Conservation (phyloP, 306 rosid genomes). For the Lathyrus sativus region DNA sequence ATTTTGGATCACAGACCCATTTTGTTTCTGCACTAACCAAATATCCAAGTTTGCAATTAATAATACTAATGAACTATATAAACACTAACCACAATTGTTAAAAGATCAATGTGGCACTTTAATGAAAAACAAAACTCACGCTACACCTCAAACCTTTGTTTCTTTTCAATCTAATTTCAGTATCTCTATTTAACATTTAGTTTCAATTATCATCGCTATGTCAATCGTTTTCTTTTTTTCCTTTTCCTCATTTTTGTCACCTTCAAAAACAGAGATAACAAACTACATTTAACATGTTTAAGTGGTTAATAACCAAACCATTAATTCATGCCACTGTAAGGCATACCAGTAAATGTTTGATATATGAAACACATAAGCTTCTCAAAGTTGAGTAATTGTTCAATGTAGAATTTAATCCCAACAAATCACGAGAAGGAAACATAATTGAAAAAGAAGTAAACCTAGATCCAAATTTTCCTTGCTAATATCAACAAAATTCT, state of each 20-base stretch:
- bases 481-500: slow-evolving; percentile 75
- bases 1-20: too few species aligned
- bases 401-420: background rate
- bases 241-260: slow-evolving; percentile 44
- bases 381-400: background rate
- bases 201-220: slow-evolving; percentile 17
- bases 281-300: slow-evolving; percentile 22
- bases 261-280: slow-evolving; percentile 43
- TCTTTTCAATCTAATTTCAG: too few species aligned
- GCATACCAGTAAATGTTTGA: slow-evolving; percentile 16
- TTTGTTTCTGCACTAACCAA: too few species aligned
- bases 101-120: too few species aligned
- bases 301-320: slow-evolving; percentile 18
- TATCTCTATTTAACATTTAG: too few species aligned
- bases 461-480: slow-evolving; percentile 41
- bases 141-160: too few species aligned
- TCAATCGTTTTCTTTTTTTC: slow-evolving; percentile 54
- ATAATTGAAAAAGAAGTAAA: slow-evolving; percentile 39
- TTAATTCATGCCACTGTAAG: slow-evolving; percentile 1
- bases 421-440: slow-evolving; percentile 6
- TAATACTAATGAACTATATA: too few species aligned
- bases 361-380: background rate
- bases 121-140: too few species aligned
- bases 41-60: too few species aligned
- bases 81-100: too few species aligned